These are phyloP conservation scores for Termitomyces sp. DNA, from an alignment of 768 basidiomycete species.

Conservation along the genomic window DNA sequence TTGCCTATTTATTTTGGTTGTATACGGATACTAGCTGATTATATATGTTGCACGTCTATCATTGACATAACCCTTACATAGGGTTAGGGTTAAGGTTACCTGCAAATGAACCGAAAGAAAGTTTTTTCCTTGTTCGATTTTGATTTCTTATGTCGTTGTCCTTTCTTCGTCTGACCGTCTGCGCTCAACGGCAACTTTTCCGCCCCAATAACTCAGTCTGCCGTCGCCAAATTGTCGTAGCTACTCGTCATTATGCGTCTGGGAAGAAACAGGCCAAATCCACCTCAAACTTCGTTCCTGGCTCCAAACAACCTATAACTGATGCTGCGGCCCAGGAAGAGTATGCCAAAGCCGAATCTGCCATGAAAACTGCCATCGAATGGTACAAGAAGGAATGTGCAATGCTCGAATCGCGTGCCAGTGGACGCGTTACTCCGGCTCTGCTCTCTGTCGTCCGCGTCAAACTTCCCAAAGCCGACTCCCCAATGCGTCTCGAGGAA, in stretches of 20 bases:
- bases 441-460: conserved; percentile 68
- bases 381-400: conserved; percentile 77
- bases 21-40: too few species aligned
- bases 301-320: conserved; percentile 57
- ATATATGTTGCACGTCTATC: too few species aligned
- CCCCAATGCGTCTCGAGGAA: conserved; percentile 50
- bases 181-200: not conserved
- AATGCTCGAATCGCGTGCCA: conserved; percentile 63
- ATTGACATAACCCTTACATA: too few species aligned
- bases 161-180: not conserved
- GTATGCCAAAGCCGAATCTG: conserved; percentile 54
- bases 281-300: conserved; percentile 58
- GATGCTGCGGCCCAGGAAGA: conserved; percentile 50
- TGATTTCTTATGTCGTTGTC: not conserved
- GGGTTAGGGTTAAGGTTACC: too few species aligned
- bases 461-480: conserved; percentile 33
- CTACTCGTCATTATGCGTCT: conserved; percentile 17
- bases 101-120: too few species aligned
- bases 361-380: conserved; percentile 62
- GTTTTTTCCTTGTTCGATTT: too few species aligned
- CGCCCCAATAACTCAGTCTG: not conserved
- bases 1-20: too few species aligned
- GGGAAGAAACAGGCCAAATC: conserved; percentile 35
- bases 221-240: not conserved
- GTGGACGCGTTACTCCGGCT: conserved; percentile 70